Percentiles rank a stretch among this genome's conserved stretches.
phyloP scores from a whole-genome alignment of 2,329 filamentous ascomycete species.

The Monilinia fructigena region DNA sequence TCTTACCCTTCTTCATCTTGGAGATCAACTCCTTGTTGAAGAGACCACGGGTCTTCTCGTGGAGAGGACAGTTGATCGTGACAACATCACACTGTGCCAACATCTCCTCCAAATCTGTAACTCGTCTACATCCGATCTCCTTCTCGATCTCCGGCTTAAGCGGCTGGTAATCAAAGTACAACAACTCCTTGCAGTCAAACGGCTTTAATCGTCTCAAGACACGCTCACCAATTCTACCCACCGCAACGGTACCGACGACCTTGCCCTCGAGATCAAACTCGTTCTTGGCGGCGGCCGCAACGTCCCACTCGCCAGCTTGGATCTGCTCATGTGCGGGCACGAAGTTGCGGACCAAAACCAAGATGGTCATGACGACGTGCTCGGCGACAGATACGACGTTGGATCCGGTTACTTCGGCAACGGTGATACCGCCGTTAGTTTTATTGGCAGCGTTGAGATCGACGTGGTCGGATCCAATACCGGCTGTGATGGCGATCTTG shows the following conservation, averaged over 20 bases:
- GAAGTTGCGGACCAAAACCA: conserved; percentile 94
- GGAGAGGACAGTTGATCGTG: conserved; percentile 98
- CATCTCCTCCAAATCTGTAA: conserved; percentile 89
- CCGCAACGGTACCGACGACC: conserved; percentile 95
- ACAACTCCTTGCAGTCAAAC: conserved; percentile 98
- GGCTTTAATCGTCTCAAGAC: conserved; percentile 93
- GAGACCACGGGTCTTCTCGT: conserved; percentile 93
- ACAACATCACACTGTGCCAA: conserved; percentile 91
- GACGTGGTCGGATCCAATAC: conserved; percentile 97
- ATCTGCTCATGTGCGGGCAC: conserved; percentile 96
- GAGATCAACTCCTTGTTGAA: conserved; percentile 98
- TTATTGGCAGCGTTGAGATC: conserved; percentile 90
- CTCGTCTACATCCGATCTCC: conserved; percentile 92
- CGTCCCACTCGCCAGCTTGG: conserved; percentile 85
- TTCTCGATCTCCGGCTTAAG: conserved; percentile 80
- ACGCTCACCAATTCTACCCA: conserved; percentile 97
- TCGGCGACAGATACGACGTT: conserved; percentile 98
- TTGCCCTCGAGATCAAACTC: conserved; percentile 97
- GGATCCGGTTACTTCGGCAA: conserved; percentile 95
- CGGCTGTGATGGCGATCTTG: conserved; percentile 94
- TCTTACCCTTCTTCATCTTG: conserved; percentile 98
- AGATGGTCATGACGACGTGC: conserved; percentile 99
- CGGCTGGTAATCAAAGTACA: conserved; percentile 99
- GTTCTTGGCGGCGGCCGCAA: conserved; percentile 94
- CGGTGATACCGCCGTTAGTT: conserved; percentile 96